Percentiles rank a stretch among this genome's conserved stretches.
phyloP scores from a whole-genome alignment of 257 asterid species.

The Solanum appendiculatum region DNA sequence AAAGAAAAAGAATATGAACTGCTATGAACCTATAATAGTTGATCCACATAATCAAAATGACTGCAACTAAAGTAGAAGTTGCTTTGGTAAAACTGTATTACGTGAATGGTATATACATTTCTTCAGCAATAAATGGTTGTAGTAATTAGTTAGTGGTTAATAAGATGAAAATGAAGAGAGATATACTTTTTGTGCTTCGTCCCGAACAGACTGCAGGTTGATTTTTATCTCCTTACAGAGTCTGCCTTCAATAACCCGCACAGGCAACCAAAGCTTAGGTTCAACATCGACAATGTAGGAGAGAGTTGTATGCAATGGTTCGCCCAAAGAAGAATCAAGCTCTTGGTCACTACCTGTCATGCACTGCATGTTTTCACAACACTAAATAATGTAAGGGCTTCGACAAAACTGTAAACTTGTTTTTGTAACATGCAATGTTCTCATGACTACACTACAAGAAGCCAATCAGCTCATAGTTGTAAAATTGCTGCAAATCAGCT shows the following conservation, averaged over 20 bases:
- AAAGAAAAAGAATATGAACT: not conserved
- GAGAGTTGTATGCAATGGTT: conserved; percentile 44
- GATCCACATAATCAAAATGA: not conserved
- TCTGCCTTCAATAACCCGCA: conserved; percentile 64
- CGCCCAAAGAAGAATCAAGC: conserved; percentile 20
- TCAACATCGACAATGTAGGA: conserved; percentile 53
- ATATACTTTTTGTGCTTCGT: conserved; percentile 47
- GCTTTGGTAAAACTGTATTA: not conserved
- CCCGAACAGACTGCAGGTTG: conserved; percentile 53
- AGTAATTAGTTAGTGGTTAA: not conserved
- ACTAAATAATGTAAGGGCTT: conserved; percentile 1
- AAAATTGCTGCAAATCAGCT: not conserved
- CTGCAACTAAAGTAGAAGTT: not conserved
- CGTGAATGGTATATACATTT: not conserved
- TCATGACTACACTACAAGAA: not conserved
- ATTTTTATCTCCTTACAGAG: conserved; percentile 56
- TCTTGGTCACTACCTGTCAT: conserved; percentile 8
- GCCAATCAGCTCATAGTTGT: not conserved
- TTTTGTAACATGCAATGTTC: not conserved
- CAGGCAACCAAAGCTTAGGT: conserved; percentile 86
- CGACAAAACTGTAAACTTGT: not conserved
- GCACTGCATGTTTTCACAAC: conserved; percentile 25
- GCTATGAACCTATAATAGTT: not conserved
- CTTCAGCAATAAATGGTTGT: not conserved
- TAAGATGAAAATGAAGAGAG: conserved; percentile 1